These are phyloP conservation scores for Alloteropsis semialata DNA, from an alignment of 176 grass and related monocot species.

Conservation along the genomic window DNA sequence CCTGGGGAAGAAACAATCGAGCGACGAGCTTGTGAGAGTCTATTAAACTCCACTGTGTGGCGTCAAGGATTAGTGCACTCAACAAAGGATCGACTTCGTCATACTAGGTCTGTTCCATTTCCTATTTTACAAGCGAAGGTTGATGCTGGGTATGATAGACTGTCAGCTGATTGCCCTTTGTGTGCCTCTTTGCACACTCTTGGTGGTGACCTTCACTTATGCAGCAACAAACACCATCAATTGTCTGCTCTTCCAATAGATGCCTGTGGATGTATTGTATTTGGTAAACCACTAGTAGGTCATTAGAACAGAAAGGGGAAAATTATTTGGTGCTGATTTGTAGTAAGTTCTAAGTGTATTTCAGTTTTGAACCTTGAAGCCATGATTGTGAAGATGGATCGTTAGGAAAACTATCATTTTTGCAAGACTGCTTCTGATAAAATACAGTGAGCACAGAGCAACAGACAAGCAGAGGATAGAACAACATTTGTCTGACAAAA, in stretches of 20 bases:
- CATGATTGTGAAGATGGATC: slow-evolving; percentile 7
- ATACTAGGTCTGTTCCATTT: neutral
- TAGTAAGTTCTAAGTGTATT: slow-evolving; percentile 5
- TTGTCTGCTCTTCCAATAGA: neutral
- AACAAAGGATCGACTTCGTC: neutral
- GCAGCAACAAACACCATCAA: neutral
- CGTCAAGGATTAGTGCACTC: neutral
- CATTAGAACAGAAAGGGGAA: neutral
- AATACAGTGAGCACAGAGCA: slow-evolving; percentile 8
- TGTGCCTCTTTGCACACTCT: neutral
- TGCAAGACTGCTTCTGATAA: neutral
- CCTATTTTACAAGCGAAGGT: neutral
- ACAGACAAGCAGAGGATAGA: neutral
- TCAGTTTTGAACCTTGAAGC: neutral
- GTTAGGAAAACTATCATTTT: slow-evolving; percentile 10
- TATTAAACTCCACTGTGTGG: neutral
- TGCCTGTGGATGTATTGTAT: neutral
- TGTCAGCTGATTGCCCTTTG: neutral
- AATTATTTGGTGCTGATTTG: neutral
- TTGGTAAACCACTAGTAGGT: neutral
- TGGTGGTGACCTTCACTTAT: neutral
- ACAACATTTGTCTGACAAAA: neutral
- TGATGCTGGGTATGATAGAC: neutral
- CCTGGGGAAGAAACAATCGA: too few relatives aligned
- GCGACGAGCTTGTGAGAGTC: neutral